These are phyloP conservation scores for Hypoxylon sp. DNA, from an alignment of 2,329 filamentous ascomycete species.

Conservation along the genomic window DNA sequence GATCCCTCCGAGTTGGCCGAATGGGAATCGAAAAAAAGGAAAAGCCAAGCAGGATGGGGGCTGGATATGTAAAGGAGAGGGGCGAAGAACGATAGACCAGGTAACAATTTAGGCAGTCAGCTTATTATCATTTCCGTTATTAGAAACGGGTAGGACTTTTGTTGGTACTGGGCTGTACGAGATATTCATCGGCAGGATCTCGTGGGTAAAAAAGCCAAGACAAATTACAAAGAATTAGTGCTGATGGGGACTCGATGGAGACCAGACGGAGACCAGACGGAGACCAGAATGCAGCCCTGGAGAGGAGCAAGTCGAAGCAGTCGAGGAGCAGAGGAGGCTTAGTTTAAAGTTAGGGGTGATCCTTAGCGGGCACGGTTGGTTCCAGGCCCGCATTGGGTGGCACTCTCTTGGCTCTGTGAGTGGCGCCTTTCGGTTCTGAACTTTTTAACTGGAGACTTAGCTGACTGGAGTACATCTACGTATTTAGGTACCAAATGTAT, in stretches of 20 bases:
- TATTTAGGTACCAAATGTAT: not conserved
- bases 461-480: not conserved
- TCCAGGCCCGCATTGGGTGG: conserved; percentile 7
- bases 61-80: conserved; percentile 34
- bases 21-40: conserved; percentile 15
- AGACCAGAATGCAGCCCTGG: not conserved
- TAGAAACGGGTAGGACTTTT: conserved; percentile 37
- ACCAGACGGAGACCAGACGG: too few relatives aligned
- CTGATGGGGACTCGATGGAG: conserved; percentile 19
- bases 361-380: conserved; percentile 18
- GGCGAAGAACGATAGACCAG: conserved; percentile 33
- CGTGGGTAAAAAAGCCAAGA: conserved; percentile 27
- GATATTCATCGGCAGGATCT: conserved; percentile 4
- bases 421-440: conserved; percentile 1
- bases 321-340: conserved; percentile 22
- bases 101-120: conserved; percentile 36
- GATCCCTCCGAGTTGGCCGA: not conserved
- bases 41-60: conserved; percentile 9
- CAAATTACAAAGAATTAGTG: conserved; percentile 29
- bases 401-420: conserved; percentile 3
- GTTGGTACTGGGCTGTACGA: conserved; percentile 7
- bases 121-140: conserved; percentile 36
- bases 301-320: too few relatives aligned
- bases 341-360: conserved; percentile 34
- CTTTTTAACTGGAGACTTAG: not conserved